phyloP scores from a whole-genome alignment of 441 rosid species.

The Theobroma grandiflorum region DNA sequence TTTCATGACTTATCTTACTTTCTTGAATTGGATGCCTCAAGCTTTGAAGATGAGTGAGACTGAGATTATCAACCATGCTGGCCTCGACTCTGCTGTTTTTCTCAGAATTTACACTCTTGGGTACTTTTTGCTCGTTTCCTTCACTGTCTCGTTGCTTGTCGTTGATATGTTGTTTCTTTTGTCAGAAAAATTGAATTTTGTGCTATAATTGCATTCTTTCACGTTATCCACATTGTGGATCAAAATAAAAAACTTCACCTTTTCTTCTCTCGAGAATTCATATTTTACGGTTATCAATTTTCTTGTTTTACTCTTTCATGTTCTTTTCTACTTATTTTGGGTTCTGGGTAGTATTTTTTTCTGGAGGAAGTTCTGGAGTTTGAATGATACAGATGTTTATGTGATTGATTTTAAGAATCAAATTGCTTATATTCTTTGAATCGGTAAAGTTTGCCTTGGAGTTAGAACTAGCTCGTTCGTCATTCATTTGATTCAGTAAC shows the following conservation, averaged over 20 bases:
- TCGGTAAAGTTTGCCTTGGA: background rate
- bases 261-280: constrained; percentile 4
- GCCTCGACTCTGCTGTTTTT: constrained; percentile 95
- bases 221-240: constrained; percentile 6
- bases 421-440: background rate
- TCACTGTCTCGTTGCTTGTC: background rate
- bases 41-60: constrained; percentile 87
- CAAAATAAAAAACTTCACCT: background rate
- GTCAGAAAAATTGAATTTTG: constrained; percentile 14
- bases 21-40: constrained; percentile 99
- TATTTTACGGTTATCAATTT: background rate
- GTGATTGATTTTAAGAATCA: constrained; percentile 17
- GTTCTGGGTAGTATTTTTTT: constrained; percentile 17
- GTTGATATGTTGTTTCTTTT: background rate
- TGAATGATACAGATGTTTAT: background rate
- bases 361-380: constrained; percentile 13
- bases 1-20: constrained; percentile 72
- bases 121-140: constrained; percentile 43
- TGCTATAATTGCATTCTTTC: constrained; percentile 10
- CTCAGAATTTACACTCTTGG: constrained; percentile 93
- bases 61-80: constrained; percentile 87
- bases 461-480: background rate
- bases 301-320: constrained; percentile 16
- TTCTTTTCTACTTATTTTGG: constrained; percentile 13
- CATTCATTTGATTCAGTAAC: background rate